Evolutionary conservation across 2,329 filamentous ascomycete species (phyloP).

Genomic region (Nemania abortiva): DNA sequence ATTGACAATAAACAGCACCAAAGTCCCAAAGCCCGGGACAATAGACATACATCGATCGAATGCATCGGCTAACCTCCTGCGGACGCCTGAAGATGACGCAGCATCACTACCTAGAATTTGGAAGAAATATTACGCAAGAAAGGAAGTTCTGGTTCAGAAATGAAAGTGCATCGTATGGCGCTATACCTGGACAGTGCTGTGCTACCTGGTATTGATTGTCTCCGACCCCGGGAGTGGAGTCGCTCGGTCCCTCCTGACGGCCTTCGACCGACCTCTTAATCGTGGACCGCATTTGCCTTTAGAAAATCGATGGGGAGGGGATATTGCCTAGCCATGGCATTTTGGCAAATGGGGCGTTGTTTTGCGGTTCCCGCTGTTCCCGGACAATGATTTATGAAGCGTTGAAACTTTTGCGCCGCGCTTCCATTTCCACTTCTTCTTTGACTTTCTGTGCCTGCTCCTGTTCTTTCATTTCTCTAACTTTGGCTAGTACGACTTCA

Average conservation of each 20-base stretch:
- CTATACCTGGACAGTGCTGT: background rate
- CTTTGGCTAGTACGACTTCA: slow-evolving; percentile 94
- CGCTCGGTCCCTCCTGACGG: slow-evolving; percentile 2
- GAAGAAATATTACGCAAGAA: slow-evolving; percentile 15
- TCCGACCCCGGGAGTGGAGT: background rate
- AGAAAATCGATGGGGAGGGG: background rate
- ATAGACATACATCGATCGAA: slow-evolving; percentile 27
- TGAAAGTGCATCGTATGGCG: slow-evolving; percentile 12
- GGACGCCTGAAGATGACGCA: slow-evolving; percentile 22
- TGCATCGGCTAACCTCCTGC: slow-evolving; percentile 5
- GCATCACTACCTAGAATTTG: slow-evolving; percentile 12
- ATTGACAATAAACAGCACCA: slow-evolving; percentile 18
- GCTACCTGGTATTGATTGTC: background rate
- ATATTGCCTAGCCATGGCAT: background rate
- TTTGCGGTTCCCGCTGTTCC: background rate
- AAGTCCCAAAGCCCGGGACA: background rate
- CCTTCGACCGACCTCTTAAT: background rate
- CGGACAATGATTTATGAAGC: slow-evolving; percentile 35
- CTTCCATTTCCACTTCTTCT: slow-evolving; percentile 67
- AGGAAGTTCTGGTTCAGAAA: slow-evolving; percentile 17
- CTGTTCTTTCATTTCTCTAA: slow-evolving; percentile 89
- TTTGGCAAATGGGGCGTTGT: background rate
- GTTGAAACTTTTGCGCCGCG: slow-evolving; percentile 53
- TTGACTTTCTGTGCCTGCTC: slow-evolving; percentile 79
- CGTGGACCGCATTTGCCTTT: background rate